Base-by-base conservation (phyloP, 2,329 filamentous ascomycete genomes). In the Claviceps cyperi region DNA sequence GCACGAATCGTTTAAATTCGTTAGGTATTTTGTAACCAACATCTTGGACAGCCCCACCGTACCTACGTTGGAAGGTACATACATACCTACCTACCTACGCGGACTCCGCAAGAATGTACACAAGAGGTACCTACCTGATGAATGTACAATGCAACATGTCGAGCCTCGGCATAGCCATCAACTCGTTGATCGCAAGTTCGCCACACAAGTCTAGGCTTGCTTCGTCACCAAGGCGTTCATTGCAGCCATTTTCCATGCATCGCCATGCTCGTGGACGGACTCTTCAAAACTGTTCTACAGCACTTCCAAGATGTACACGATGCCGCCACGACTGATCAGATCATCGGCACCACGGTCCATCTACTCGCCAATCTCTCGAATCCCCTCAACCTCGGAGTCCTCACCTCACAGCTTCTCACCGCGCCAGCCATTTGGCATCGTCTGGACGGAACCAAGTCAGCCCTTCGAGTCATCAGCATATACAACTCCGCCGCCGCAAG, bases 291-390 rank as follows among this genome's bases (percentile, higher is more conserved):
- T 43, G 75, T 86, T 52, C 70, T 88, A 55, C 75, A 80, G 57
- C 68, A 73, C 50, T 79, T 74, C 60, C 76, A 75, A 61, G 72
- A 76, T 55, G 64, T 72, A 46, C 73, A 74, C 62, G 70, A 76
- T 63, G 67, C 68, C 46, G 60, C 63, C 49, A 70, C 70, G 56
- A 76, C 72, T 22, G 70, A 77, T 54, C 74, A 77, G 62, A 73
- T 81, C 57, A 70, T 85, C 59, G 80, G 76, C 54, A 83, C 81
- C 43, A 84, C 83, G 15, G 74, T 78, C 17, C 77, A 80, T 39
- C 76, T 89, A 32, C 73, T 90, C 50, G 77, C 80, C 15, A 77
- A 77, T 46, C 77, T 89, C 48, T 80, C 79, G 53, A 89, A 89
- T 60, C 84, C 84, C 14, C 75, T 86, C 51, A 90, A 90, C 63